Evolutionary conservation across 768 basidiomycete genomes (phyloP).

Genomic region (Agaricus subrufescens): DNA sequence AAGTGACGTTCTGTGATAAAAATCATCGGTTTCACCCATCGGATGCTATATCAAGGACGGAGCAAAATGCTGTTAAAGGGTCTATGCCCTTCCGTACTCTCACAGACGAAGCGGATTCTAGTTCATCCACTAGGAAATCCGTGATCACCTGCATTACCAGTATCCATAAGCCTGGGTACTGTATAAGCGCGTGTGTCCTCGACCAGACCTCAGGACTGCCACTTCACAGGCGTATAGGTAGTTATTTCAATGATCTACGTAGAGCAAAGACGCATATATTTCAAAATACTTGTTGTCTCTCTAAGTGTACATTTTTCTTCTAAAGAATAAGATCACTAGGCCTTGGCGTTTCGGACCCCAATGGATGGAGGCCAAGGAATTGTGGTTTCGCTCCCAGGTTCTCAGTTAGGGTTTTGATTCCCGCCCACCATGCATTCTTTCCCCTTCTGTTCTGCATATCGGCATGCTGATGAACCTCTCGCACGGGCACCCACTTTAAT

Average conservation of each 20-base stretch:
- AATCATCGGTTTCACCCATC: too few relatives aligned
- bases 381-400: slow-evolving; percentile 63
- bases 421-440: slow-evolving; percentile 74
- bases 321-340: too few relatives aligned
- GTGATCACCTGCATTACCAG: too few relatives aligned
- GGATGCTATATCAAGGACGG: too few relatives aligned
- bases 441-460: slow-evolving; percentile 91
- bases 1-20: too few relatives aligned
- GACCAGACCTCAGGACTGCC: not conserved
- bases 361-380: slow-evolving; percentile 32
- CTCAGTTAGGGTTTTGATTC: slow-evolving; percentile 66
- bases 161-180: too few relatives aligned
- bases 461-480: slow-evolving; percentile 79
- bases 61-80: too few relatives aligned
- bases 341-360: too few relatives aligned
- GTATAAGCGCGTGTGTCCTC: too few relatives aligned
- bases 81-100: too few relatives aligned
- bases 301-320: slow-evolving; percentile 18
- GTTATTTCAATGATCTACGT: not conserved
- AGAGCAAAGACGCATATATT: not conserved
- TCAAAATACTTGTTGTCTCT: not conserved
- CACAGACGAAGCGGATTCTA: too few relatives aligned
- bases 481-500: slow-evolving; percentile 79
- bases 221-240: not conserved
- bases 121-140: too few relatives aligned